A percentile compares a stretch with the other conserved stretches of the same genome.
Conservation (phyloP, 2,329 filamentous ascomycete species). For the Pseudogymnoascus sp. region DNA sequence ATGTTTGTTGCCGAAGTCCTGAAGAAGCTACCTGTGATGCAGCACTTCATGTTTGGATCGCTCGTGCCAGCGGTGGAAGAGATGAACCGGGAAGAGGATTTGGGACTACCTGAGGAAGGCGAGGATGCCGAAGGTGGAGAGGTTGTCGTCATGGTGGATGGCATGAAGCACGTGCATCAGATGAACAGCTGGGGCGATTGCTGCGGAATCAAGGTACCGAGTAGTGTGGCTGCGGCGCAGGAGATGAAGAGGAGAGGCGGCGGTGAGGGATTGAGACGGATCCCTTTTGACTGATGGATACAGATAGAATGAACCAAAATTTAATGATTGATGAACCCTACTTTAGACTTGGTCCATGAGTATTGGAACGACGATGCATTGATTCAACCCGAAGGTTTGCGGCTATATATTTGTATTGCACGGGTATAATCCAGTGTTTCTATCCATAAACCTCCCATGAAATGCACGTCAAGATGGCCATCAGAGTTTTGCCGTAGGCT, state of each 20-base stretch:
- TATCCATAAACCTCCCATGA: slow-evolving; percentile 6
- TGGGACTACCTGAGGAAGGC: slow-evolving; percentile 38
- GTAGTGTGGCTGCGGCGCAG: slow-evolving; percentile 80
- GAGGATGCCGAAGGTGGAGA: slow-evolving; percentile 47
- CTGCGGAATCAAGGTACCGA: slow-evolving; percentile 95
- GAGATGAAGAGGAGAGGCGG: slow-evolving; percentile 71
- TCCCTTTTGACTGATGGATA: slow-evolving; percentile 64
- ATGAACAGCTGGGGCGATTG: slow-evolving; percentile 83
- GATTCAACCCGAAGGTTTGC: neutral
- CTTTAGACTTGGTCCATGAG: neutral
- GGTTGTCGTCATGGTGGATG: slow-evolving; percentile 55
- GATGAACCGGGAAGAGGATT: slow-evolving; percentile 62
- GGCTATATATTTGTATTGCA: slow-evolving; percentile 1
- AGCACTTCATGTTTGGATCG: slow-evolving; percentile 91
- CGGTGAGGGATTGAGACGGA: slow-evolving; percentile 54
- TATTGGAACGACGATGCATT: neutral
- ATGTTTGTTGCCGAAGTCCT: slow-evolving; percentile 96
- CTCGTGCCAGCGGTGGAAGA: slow-evolving; percentile 70
- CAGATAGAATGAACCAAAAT: neutral
- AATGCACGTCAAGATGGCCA: neutral
- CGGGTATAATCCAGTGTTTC: slow-evolving; percentile 6
- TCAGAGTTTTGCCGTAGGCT: slow-evolving; percentile 30
- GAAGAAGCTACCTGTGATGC: slow-evolving; percentile 92
- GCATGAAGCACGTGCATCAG: slow-evolving; percentile 63
- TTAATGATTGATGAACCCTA: slow-evolving; percentile 4